Percentiles rank a stretch among this genome's conserved stretches.
Evolutionary conservation across 371 early-diverging fungal species (phyloP).

Genomic region (Entomophthora muscae): DNA sequence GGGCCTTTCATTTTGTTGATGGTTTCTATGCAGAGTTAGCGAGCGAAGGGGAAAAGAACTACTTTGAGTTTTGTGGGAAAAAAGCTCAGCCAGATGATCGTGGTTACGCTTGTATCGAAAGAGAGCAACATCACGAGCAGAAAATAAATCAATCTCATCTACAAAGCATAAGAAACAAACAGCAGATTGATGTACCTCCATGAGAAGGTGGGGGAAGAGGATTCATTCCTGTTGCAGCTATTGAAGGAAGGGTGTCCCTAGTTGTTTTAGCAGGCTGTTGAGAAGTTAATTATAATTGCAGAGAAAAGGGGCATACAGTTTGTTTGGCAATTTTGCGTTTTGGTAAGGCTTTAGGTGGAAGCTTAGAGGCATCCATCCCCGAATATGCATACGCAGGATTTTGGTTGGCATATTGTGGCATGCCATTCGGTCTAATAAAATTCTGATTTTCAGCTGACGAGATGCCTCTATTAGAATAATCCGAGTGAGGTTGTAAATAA

Average conservation of each 20-base stretch:
- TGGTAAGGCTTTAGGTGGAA: not conserved
- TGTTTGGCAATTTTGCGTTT: not conserved
- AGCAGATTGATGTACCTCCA: not conserved
- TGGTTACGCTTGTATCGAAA: conserved; percentile 67
- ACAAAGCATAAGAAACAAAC: conserved; percentile 1
- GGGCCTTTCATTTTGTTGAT: not conserved
- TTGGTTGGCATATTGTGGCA: not conserved
- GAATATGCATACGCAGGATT: no score
- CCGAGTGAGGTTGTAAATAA: not conserved
- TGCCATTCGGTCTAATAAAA: not conserved
- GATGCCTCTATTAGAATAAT: not conserved
- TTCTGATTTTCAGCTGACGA: not conserved
- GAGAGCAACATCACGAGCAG: conserved; percentile 46
- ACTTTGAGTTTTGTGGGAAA: conserved; percentile 22
- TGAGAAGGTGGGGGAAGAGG: not conserved
- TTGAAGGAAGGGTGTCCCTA: not conserved
- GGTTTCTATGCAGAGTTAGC: not conserved
- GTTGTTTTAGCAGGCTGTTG: not conserved
- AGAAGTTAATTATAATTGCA: no score
- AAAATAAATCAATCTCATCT: conserved; percentile 55
- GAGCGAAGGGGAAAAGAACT: not conserved
- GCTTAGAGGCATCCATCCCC: no score
- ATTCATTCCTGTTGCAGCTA: not conserved
- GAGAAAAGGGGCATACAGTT: no score
- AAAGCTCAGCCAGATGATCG: conserved; percentile 52